Conservation (phyloP, 129 eudicot species). For the Apium graveolens region DNA sequence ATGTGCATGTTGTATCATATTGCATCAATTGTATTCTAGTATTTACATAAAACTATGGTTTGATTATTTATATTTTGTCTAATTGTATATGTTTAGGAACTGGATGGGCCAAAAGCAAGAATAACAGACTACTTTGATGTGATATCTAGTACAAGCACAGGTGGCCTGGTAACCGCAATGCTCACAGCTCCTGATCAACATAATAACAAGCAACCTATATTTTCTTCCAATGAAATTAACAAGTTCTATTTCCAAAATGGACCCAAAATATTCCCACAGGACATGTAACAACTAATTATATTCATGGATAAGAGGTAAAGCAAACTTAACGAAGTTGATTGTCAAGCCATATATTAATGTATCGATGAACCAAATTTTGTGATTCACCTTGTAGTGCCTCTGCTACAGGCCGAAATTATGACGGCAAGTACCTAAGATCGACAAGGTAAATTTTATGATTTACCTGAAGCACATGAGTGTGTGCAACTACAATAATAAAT, state of each 20-base stretch:
- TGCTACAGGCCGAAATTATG: slow-evolving; percentile 32
- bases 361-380: neutral
- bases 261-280: slow-evolving; percentile 56
- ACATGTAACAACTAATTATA: slow-evolving; percentile 17
- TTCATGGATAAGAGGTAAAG: neutral
- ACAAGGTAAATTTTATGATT: slow-evolving; percentile 62
- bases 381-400: neutral
- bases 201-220: slow-evolving; percentile 39
- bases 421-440: slow-evolving; percentile 28
- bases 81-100: slow-evolving; percentile 22
- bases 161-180: slow-evolving; percentile 68
- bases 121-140: slow-evolving; percentile 75
- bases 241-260: slow-evolving; percentile 41
- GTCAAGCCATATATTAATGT: neutral
- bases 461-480: slow-evolving; percentile 83
- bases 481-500: slow-evolving; percentile 83
- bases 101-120: slow-evolving; percentile 59
- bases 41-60: too few relatives aligned
- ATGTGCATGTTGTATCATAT: too few relatives aligned
- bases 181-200: slow-evolving; percentile 50
- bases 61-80: too few relatives aligned
- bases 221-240: slow-evolving; percentile 43
- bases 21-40: neutral
- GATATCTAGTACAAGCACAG: slow-evolving; percentile 74
- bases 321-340: neutral